These are phyloP conservation scores for Phyllosticta capitalensis DNA, from an alignment of 2,329 filamentous ascomycete genomes.

Conservation along the genomic window DNA sequence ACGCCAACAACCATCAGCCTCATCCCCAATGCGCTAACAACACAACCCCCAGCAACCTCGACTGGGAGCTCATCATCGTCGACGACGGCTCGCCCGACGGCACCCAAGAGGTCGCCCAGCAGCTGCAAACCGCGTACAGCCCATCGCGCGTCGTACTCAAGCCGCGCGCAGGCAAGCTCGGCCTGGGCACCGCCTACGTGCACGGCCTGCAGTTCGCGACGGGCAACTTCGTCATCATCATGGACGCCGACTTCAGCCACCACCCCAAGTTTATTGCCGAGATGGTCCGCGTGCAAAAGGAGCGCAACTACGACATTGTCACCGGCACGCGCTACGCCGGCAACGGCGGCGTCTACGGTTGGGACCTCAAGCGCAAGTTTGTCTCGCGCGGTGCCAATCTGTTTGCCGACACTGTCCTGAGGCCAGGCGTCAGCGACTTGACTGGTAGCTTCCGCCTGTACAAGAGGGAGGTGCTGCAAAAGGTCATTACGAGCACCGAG, in stretches of 20 bases:
- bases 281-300: slow-evolving; percentile 78
- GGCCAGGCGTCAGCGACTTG: slow-evolving; percentile 88
- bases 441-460: slow-evolving; percentile 93
- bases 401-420: slow-evolving; percentile 87
- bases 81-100: slow-evolving; percentile 97
- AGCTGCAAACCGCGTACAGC: slow-evolving; percentile 79
- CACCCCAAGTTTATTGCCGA: slow-evolving; percentile 97
- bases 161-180: slow-evolving; percentile 85
- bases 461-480: slow-evolving; percentile 80
- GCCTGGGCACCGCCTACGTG: slow-evolving; percentile 93
- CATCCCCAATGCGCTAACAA: slow-evolving; percentile 33
- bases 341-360: slow-evolving; percentile 79
- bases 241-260: slow-evolving; percentile 99
- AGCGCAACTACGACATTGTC: slow-evolving; percentile 84
- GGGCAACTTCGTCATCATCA: slow-evolving; percentile 97
- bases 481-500: slow-evolving; percentile 82
- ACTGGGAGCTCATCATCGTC: slow-evolving; percentile 97
- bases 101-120: slow-evolving; percentile 80
- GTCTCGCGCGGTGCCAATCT: slow-evolving; percentile 84
- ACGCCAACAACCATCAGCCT: slow-evolving; percentile 35
- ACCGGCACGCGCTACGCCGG: slow-evolving; percentile 92
- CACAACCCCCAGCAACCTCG: slow-evolving; percentile 59
- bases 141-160: slow-evolving; percentile 70
- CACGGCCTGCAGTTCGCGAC: slow-evolving; percentile 84
- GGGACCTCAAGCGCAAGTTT: slow-evolving; percentile 76